These are phyloP conservation scores for Vaccinium myrtillus DNA, from an alignment of 148 eudicot genomes.

Conservation along the genomic window DNA sequence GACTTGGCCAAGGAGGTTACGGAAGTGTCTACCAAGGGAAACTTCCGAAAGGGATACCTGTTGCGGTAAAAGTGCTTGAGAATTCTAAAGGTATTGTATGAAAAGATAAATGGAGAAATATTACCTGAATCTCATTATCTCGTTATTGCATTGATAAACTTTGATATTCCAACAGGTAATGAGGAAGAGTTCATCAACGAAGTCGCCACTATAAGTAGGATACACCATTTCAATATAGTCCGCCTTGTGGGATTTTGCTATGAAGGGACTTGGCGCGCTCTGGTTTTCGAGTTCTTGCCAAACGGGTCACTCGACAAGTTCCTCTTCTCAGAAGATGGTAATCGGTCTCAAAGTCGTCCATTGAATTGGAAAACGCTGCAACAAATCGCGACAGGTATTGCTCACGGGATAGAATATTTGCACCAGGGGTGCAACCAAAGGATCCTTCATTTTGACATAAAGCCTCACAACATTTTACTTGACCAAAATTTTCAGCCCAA, in stretches of 20 bases:
- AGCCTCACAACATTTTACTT: too few relatives aligned
- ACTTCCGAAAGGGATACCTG: not conserved
- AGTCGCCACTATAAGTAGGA: constrained; percentile 2
- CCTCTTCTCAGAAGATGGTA: not conserved
- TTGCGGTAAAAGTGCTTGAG: constrained; percentile 3
- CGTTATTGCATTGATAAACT: too few relatives aligned
- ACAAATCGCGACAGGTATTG: not conserved
- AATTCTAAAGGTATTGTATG: not conserved
- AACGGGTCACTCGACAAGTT: not conserved
- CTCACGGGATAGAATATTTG: not conserved
- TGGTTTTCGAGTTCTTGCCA: not conserved
- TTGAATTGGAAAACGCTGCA: not conserved
- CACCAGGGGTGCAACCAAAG: not conserved
- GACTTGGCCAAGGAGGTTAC: constrained; percentile 5
- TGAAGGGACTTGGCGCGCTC: not conserved
- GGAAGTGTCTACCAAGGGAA: constrained; percentile 14
- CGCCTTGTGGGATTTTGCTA: not conserved
- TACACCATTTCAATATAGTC: not conserved
- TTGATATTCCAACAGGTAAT: not conserved
- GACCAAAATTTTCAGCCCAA: not conserved
- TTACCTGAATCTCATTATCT: too few relatives aligned
- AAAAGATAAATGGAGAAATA: too few relatives aligned
- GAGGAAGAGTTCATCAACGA: not conserved
- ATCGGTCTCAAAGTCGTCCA: not conserved
- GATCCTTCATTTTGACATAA: too few relatives aligned